phyloP scores from a whole-genome alignment of 345 rosid genomes.

The Euphorbia tirucalli region DNA sequence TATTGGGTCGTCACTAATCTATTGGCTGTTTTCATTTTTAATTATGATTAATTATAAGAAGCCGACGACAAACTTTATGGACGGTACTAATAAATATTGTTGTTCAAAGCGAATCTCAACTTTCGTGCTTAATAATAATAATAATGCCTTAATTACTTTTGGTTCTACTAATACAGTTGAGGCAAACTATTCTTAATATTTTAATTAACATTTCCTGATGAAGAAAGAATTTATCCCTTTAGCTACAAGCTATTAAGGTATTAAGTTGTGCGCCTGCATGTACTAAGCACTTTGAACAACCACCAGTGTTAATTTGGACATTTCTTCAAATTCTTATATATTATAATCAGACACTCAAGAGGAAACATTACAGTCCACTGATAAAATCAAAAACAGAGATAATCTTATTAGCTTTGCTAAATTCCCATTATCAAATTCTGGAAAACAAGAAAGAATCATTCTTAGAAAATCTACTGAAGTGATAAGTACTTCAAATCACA shows the following conservation, averaged over 20 bases:
- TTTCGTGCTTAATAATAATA: neutral
- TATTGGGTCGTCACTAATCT: conserved; percentile 12
- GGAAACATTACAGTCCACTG: neutral
- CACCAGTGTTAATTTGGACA: neutral
- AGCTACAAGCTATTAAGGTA: no score
- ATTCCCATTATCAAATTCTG: neutral
- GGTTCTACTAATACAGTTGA: neutral
- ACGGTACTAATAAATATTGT: conserved; percentile 21
- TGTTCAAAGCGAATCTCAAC: conserved; percentile 5
- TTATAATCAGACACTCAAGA: neutral
- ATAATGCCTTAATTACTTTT: neutral
- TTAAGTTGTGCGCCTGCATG: neutral
- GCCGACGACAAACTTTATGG: conserved; percentile 35
- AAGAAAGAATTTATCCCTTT: neutral
- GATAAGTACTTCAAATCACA: no score
- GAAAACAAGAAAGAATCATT: neutral
- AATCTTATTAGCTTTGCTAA: no score
- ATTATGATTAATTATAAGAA: conserved; percentile 4
- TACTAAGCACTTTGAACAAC: neutral
- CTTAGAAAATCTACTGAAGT: no score
- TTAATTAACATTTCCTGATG: neutral
- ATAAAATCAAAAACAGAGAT: conserved; percentile 1
- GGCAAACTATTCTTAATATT: conserved; percentile 1
- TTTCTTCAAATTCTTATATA: neutral
- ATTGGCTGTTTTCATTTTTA: conserved; percentile 19